Conservation (phyloP, 208 protist genomes). For the Leishmania lainsoni region DNA sequence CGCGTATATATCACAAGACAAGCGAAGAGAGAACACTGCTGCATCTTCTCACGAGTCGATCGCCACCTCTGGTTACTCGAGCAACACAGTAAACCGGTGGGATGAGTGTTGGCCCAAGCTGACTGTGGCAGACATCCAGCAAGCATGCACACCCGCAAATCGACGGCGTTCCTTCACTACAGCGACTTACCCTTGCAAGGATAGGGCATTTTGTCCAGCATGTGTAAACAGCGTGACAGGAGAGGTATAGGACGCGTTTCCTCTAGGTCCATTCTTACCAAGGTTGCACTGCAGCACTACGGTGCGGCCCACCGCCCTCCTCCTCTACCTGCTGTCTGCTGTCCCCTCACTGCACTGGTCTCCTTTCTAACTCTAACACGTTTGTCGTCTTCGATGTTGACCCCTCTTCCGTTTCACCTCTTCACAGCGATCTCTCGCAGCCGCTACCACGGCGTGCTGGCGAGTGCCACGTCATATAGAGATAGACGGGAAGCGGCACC, state of each 20-base stretch:
- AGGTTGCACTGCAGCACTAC: not conserved
- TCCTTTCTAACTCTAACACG: not conserved
- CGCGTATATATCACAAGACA: not conserved
- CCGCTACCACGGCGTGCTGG: not conserved
- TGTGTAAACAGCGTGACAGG: not conserved
- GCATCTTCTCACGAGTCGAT: not conserved
- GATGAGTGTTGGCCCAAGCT: not conserved
- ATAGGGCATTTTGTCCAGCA: not conserved
- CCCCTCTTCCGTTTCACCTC: not conserved
- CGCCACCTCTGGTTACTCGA: not conserved
- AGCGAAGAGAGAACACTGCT: not conserved
- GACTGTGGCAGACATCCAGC: not conserved
- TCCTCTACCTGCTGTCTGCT: not conserved
- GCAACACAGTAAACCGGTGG: not conserved
- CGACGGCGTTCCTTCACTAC: too few relatives aligned
- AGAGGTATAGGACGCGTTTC: not conserved
- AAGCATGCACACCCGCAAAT: not conserved
- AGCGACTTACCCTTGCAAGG: not conserved
- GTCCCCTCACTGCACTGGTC: not conserved
- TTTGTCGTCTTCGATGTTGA: not conserved
- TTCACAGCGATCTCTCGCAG: not conserved
- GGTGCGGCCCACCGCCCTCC: not conserved
- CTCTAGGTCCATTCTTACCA: not conserved
- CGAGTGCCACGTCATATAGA: not conserved
- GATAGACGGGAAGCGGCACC: not conserved